Base-by-base conservation (phyloP, 2,329 filamentous ascomycete genomes). In the Albifimbria verrucaria region DNA sequence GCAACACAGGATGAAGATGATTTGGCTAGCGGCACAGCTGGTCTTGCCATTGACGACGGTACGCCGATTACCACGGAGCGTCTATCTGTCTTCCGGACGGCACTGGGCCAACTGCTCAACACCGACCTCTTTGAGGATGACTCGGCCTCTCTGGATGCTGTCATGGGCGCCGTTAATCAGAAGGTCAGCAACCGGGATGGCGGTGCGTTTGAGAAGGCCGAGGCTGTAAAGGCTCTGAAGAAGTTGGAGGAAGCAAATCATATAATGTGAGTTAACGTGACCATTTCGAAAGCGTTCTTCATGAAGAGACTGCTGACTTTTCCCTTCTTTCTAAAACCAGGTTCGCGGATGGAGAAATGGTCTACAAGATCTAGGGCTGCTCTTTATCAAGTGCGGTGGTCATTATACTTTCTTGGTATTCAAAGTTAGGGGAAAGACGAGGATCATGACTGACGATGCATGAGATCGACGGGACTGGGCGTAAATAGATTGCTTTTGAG, bases 111-210 rank as follows among this genome's bases (percentile, higher is more conserved):
- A 62, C 78, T 99, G 51, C 87, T 96, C 64, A 87, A 88, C 62
- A 88, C 88, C 0, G 79, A 83, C 12, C 71, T 99, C n/a, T 99
- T 99, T 67, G 84, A 87, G 26, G 90, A 95, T 56, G 94, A 97
- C 64, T 85, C 87, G 18, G 91, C 92, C 15, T 81, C 87, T 55
- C 80, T 97, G 2, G 83, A 86, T 57, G 82, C 83, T 23, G 79
- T 99, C 26, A 79, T 97, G 18, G 80, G 79, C 3, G 89, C 89
- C 9, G 89, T 99, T 49, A 99, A 99, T 68, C 75, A 75, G 4
- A 83, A 85, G 61, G 62, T 96, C 46, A 78, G 81, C 15, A 64
- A 72, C 42, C 62, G 72, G 3, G 67, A 74, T 23, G 80, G 79
- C 4, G 80, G 81, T 7, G 72, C 78, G 36, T 99, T 96, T 72